These are phyloP conservation scores for Apodospora peruviana DNA, from an alignment of 495 filamentous ascomycete species.

Conservation along the genomic window DNA sequence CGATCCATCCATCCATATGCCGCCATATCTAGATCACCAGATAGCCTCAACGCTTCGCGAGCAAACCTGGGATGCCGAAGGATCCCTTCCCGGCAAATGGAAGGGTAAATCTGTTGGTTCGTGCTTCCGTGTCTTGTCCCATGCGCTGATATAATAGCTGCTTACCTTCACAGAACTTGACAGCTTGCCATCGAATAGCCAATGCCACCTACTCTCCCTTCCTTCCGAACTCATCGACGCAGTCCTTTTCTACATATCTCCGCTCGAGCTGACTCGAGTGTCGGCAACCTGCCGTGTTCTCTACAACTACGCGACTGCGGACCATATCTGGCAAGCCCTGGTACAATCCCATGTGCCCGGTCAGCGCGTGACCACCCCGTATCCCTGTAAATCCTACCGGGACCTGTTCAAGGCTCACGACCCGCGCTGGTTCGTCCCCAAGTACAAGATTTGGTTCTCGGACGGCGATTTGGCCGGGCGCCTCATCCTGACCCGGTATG, in stretches of 20 bases:
- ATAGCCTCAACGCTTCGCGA: no score
- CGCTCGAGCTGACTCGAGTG: constrained; percentile 49
- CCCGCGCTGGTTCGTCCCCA: constrained; percentile 78
- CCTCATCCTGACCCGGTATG: constrained; percentile 67
- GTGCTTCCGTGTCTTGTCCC: neutral
- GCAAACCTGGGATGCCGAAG: neutral
- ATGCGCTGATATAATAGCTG: neutral
- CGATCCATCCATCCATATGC: neutral
- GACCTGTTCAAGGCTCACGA: constrained; percentile 69
- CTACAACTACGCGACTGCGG: constrained; percentile 44
- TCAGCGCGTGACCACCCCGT: constrained; percentile 45
- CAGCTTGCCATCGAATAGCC: neutral
- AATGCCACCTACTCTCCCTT: constrained; percentile 36
- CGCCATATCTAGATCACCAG: no score
- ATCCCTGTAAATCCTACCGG: constrained; percentile 55
- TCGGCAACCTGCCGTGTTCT: constrained; percentile 53
- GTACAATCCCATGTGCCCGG: constrained; percentile 59
- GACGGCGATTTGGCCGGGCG: constrained; percentile 65
- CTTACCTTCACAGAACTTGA: neutral
- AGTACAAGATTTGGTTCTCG: constrained; percentile 78
- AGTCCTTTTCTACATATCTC: constrained; percentile 56
- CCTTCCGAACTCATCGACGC: constrained; percentile 59
- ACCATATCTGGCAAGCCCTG: constrained; percentile 57
- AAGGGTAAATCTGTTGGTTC: neutral
- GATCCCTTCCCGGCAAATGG: neutral